These are phyloP conservation scores for Fusarium sp. DNA, from an alignment of 2,329 filamentous ascomycete species.

Conservation along the genomic window DNA sequence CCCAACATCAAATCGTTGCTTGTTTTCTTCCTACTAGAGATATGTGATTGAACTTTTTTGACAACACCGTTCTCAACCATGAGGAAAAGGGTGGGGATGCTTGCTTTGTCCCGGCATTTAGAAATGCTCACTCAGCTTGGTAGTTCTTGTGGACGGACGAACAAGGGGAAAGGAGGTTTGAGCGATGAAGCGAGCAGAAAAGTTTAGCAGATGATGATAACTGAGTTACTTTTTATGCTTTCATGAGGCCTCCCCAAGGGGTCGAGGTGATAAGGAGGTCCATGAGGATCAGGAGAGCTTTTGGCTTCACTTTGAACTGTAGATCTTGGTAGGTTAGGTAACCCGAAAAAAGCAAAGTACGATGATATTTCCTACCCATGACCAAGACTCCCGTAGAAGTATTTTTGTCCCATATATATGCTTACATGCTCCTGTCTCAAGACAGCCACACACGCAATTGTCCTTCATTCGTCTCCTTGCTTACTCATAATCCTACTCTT, in stretches of 20 bases:
- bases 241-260: not conserved
- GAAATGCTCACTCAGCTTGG: not conserved
- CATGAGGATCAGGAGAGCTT: not conserved
- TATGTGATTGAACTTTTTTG: not conserved
- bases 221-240: not conserved
- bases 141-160: not conserved
- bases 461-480: slow-evolving; percentile 9
- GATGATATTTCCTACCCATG: slow-evolving; percentile 47
- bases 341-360: slow-evolving; percentile 32
- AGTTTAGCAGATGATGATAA: slow-evolving; percentile 2
- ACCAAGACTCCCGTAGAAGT: slow-evolving; percentile 43
- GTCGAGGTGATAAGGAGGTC: not conserved
- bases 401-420: slow-evolving; percentile 44
- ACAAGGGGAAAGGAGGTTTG: not conserved
- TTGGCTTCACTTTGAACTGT: not conserved
- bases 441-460: slow-evolving; percentile 26
- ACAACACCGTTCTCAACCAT: not conserved
- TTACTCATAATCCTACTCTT: not conserved
- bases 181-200: not conserved
- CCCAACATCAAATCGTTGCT: not conserved
- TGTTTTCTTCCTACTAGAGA: not conserved
- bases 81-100: not conserved
- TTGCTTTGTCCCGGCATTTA: not conserved
- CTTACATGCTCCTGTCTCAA: slow-evolving; percentile 37
- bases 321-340: not conserved